These are phyloP conservation scores for Aspergillus sp. DNA, from an alignment of 2,329 filamentous ascomycete species.

Conservation along the genomic window DNA sequence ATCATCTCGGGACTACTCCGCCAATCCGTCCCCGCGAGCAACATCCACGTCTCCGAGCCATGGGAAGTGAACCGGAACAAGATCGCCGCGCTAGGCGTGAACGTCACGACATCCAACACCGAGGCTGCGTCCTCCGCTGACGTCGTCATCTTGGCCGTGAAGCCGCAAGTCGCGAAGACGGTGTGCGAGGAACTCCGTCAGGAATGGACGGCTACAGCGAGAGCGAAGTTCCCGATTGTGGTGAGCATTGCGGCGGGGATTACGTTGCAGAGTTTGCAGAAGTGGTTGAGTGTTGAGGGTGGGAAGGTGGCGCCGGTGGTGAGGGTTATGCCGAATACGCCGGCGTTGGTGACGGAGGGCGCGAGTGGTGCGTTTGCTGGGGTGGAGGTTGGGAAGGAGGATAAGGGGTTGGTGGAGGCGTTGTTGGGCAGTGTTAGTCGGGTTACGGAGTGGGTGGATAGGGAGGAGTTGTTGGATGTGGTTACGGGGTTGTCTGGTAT, in stretches of 20 bases:
- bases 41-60: slow-evolving; percentile 39
- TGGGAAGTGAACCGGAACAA: slow-evolving; percentile 40
- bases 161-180: slow-evolving; percentile 35
- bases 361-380: slow-evolving; percentile 33
- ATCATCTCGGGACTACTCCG: slow-evolving; percentile 36
- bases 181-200: slow-evolving; percentile 36
- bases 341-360: slow-evolving; percentile 36
- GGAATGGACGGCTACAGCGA: slow-evolving; percentile 24
- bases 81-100: slow-evolving; percentile 32
- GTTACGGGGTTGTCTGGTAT: slow-evolving; percentile 39
- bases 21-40: slow-evolving; percentile 31
- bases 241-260: slow-evolving; percentile 40
- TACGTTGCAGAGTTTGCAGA: slow-evolving; percentile 32
- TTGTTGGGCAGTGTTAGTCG: slow-evolving; percentile 35
- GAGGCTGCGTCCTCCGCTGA: slow-evolving; percentile 31
- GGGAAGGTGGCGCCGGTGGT: slow-evolving; percentile 30
- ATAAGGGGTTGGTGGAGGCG: slow-evolving; percentile 35
- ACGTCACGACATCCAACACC: slow-evolving; percentile 34
- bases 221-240: slow-evolving; percentile 29
- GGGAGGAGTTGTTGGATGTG: slow-evolving; percentile 37
- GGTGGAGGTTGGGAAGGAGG: slow-evolving; percentile 26
- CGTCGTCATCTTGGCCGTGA: slow-evolving; percentile 37
- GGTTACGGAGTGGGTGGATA: slow-evolving; percentile 38
- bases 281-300: slow-evolving; percentile 31
- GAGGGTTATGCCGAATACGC: slow-evolving; percentile 41